phyloP scores from a whole-genome alignment of 2,329 filamentous ascomycete genomes.

The Ambrosiella cleistominuta region DNA sequence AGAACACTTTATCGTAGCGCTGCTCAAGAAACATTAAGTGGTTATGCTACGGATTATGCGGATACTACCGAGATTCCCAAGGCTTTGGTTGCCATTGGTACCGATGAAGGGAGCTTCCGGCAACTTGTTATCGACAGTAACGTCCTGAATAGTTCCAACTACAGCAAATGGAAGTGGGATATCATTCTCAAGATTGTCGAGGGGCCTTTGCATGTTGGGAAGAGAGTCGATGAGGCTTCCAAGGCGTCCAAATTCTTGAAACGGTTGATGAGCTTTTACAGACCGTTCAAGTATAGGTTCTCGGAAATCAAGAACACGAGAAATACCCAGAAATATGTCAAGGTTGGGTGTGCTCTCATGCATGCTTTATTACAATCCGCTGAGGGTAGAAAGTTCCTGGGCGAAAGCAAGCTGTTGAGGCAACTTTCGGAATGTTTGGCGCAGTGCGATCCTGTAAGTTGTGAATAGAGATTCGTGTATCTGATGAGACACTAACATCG shows the following conservation, averaged over 20 bases:
- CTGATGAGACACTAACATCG: background rate
- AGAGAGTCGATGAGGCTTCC: constrained; percentile 82
- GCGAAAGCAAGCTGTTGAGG: constrained; percentile 79
- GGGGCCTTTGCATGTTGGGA: constrained; percentile 76
- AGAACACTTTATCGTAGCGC: constrained; percentile 73
- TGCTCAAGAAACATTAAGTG: background rate
- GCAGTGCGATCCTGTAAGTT: constrained; percentile 69
- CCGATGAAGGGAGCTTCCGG: constrained; percentile 44
- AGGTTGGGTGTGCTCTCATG: constrained; percentile 75
- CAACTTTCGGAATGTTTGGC: constrained; percentile 93
- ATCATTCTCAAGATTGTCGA: constrained; percentile 80
- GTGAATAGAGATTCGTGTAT: background rate
- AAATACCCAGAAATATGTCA: constrained; percentile 84
- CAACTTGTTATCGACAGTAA: constrained; percentile 58
- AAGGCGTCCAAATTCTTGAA: constrained; percentile 95
- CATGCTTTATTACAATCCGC: constrained; percentile 69
- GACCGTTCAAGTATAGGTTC: constrained; percentile 93
- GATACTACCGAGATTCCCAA: constrained; percentile 39
- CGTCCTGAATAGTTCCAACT: constrained; percentile 78
- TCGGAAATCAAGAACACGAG: constrained; percentile 79
- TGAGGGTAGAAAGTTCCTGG: constrained; percentile 70
- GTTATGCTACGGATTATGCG: constrained; percentile 17
- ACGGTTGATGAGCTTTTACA: constrained; percentile 81
- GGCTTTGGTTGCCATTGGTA: constrained; percentile 7
- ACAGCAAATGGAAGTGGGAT: constrained; percentile 95